Conservation (phyloP, 208 protist genomes). For the Trypanosoma platydactyli region DNA sequence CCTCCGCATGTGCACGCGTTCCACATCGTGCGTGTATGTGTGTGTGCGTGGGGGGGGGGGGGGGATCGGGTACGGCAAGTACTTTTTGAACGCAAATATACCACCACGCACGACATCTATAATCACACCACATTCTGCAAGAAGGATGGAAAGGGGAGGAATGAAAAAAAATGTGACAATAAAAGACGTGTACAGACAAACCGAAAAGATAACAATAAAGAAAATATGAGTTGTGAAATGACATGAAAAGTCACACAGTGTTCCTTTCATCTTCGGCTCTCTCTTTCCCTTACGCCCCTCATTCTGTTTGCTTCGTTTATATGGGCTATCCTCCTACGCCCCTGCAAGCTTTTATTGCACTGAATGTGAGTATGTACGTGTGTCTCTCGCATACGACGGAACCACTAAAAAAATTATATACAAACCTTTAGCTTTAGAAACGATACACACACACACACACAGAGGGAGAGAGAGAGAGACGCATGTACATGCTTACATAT, state of each 20-base stretch:
- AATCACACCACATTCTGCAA: conserved; percentile 36
- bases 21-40: no score
- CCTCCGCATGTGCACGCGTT: background rate
- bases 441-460: background rate
- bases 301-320: background rate
- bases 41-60: no score
- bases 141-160: background rate
- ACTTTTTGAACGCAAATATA: conserved; percentile 15
- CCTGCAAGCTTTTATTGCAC: background rate
- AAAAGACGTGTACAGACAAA: conserved; percentile 22
- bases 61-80: background rate
- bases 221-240: conserved; percentile 17
- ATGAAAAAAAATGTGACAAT: background rate
- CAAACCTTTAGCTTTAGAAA: background rate
- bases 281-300: background rate
- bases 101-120: conserved; percentile 27
- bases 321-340: background rate
- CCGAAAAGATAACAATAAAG: conserved; percentile 20
- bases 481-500: background rate
- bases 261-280: background rate
- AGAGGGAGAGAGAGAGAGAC: background rate
- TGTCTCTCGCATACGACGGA: no score
- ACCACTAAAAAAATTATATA: no score
- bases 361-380: no score
- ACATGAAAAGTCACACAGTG: conserved; percentile 21